Conservation (phyloP, 129 eudicot species). For the Centrapalus pauciflorus region DNA sequence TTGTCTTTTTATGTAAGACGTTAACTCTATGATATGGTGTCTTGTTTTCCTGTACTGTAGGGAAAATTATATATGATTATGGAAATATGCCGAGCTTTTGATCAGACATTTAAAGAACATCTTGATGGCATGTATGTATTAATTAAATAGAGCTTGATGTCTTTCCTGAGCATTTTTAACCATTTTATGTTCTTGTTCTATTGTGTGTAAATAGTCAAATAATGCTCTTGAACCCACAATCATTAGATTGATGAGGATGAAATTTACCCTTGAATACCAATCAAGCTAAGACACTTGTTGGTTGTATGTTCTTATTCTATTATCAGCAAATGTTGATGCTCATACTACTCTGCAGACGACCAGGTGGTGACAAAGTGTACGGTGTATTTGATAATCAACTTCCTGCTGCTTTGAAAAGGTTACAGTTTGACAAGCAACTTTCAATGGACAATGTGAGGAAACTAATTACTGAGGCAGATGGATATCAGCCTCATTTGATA, state of each 20-base stretch:
- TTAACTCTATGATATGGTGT: background rate
- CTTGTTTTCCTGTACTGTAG: constrained; percentile 38
- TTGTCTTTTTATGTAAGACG: background rate
- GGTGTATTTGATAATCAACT: constrained; percentile 82
- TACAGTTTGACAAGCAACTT: constrained; percentile 91
- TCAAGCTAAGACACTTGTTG: background rate
- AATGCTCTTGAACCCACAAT: background rate
- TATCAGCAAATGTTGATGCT: constrained; percentile 1
- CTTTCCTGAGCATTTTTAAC: background rate
- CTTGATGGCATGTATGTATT: constrained; percentile 91
- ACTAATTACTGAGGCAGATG: constrained; percentile 93
- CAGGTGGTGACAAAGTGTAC: constrained; percentile 92
- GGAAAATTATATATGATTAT: constrained; percentile 82
- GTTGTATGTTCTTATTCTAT: background rate
- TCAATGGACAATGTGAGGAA: constrained; percentile 92
- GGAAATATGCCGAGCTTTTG: constrained; percentile 87
- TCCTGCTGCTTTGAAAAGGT: constrained; percentile 89
- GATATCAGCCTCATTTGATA: constrained; percentile 94
- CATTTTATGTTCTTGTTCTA: constrained; percentile 1
- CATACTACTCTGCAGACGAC: constrained; percentile 50
- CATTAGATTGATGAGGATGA: background rate
- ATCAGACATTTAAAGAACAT: constrained; percentile 89
- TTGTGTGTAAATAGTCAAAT: background rate
- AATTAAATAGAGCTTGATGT: background rate
- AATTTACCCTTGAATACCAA: background rate